Evolutionary conservation across 352 stramenopile species (phyloP), one percentile per base, ranked within the genome.

Genomic region (Pythium phragmitis): DNA sequence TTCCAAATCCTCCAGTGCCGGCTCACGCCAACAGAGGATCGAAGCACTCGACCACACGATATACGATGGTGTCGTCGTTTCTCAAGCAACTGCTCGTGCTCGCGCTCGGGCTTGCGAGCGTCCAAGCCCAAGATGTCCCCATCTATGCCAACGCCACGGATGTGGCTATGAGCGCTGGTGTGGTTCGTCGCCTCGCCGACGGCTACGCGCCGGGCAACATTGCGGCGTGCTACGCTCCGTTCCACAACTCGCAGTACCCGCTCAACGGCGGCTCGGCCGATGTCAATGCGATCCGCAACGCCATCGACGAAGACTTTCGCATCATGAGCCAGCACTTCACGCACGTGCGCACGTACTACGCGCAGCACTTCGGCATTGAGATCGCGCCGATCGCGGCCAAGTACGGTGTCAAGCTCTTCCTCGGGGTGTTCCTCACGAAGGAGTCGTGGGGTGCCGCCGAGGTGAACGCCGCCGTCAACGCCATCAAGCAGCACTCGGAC

Each of bases 311-410:
- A 14, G 78, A 89, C 63, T 76, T 89, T 28, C 49, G 52, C 8
- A 62, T 79, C 19, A 72, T 87, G 33, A 67, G 60, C 30, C 26
- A 79, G 50, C 66, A 75, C 36, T 78, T 87, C 62, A 80, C 69
- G 11, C 70, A 81, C 41, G 73, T 86, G 47, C 79, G 77, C 48
- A 90, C 79, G 19, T 90, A 83, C 68, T 76, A 88, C 71, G 75
- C 81, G 60, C 68, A 77, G 53, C 84, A 77, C 50, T 81, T 70
- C 34, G 74, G 72, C 49, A 77, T 85, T 33, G 63, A 72, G 30
- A 58, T 86, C 0, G 70, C 78, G 12, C 61, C 74, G 37, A 81
- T 79, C 57, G 77, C 77, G 0, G 65, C 63, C 34, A 73, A 75
- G 64, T 74, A 84, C 63, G 68, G 69, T 12, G 39, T 88, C 33